Evolutionary conservation across 2,329 filamentous ascomycete species (phyloP).

Genomic region (Aspergillus flavus): DNA sequence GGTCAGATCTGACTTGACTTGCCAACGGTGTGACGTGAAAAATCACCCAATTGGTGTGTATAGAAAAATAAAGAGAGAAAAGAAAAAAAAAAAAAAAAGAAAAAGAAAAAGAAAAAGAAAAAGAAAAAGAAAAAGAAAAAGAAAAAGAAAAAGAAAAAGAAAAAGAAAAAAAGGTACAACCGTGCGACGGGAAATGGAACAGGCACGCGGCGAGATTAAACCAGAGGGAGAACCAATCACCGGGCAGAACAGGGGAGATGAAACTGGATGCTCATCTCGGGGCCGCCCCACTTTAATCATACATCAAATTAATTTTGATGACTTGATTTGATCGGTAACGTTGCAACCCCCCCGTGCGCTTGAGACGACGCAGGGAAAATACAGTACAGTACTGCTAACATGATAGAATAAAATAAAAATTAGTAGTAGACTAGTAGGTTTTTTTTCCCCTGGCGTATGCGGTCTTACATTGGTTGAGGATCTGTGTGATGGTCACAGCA

Average conservation of each 20-base stretch:
- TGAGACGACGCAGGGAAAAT: background rate
- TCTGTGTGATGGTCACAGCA: no score
- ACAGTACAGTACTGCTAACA: no score
- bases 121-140: background rate
- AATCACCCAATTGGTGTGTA: background rate
- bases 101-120: background rate
- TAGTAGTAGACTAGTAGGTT: no score
- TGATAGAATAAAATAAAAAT: no score
- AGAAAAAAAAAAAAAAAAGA: background rate
- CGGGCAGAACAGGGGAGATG: background rate
- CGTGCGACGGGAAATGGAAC: background rate
- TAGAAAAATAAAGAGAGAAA: background rate
- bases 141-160: background rate
- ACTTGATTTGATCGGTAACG: background rate
- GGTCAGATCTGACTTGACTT: background rate
- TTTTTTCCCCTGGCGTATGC: background rate
- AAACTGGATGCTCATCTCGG: constrained; percentile 17
- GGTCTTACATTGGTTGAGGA: no score
- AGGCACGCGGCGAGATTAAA: constrained; percentile 11
- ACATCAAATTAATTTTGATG: constrained; percentile 1
- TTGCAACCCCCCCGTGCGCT: background rate
- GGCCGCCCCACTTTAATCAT: constrained; percentile 13
- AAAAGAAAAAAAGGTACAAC: background rate
- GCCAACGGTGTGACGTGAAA: background rate
- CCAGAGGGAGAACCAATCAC: background rate